Base-by-base conservation (phyloP, 257 asterid species). In the Plantago major region DNA sequence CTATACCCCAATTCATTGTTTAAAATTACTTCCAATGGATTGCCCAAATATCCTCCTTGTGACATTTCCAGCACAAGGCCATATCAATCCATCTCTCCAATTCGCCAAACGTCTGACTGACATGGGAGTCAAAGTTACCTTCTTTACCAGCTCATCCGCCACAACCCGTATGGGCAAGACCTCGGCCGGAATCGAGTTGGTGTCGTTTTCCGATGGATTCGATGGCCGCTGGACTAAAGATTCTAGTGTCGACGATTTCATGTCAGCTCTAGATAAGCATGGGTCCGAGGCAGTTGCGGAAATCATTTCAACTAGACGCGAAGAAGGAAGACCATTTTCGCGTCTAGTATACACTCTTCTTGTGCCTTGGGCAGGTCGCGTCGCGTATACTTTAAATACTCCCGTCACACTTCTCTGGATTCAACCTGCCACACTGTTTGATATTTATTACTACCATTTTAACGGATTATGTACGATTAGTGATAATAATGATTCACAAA, bases 361-460 rank as follows among this genome's bases (percentile, higher is more conserved):
- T n/a, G 47, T 73, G 5, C 70, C 74, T 3, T 76, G 82, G 82
- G 82, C 63, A 14, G 76, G 71, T 10, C 55, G 8, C 3, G 73
- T 14, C 26, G 82, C 82, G 0, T 55, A 6, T 9, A 55, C 47
- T 5, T 65, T 66, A 33, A 47, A 19, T 3, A 33, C 67, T 1
- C 82, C 76, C n/a, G n/a, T 42, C 33, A 73, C 76, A 11, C 71
- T 76, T 5, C 63, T 76, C 42, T 76, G 82, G 82, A 73, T 69
- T 50, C 82, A 76, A 26, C 76, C 82, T 1, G 76, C 82, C 15
- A 50, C 63, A 6, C 22, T 62, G 0, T 73, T 76, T 49, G 65
- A 51, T 7, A 26, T 76, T n/a, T 76, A 69, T n/a, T 73, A 45
- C 5, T 64, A 69, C 44, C 62, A 58, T 6, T 69, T 66, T 43